phyloP scores from a whole-genome alignment of 192 early-diverging fungal genomes.

The Coemansia sp. region DNA sequence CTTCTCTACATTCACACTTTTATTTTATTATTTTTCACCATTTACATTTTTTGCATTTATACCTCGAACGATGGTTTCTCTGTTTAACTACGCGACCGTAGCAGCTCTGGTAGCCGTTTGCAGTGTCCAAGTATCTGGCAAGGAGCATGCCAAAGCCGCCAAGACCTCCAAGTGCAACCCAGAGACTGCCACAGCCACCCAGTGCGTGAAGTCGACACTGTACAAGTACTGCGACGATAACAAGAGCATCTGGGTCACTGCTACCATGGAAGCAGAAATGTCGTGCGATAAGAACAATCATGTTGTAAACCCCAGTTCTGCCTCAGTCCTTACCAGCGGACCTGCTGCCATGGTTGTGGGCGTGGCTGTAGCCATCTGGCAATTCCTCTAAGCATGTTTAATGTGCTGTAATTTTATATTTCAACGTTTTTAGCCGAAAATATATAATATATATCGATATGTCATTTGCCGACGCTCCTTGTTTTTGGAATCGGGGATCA shows the following conservation, averaged over 20 bases:
- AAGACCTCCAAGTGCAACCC: background rate
- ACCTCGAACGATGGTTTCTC: background rate
- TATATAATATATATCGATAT: too few relatives aligned
- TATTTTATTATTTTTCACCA: background rate
- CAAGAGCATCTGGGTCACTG: background rate
- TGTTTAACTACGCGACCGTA: background rate
- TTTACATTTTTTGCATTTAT: background rate
- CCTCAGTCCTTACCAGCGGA: background rate
- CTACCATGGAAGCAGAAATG: background rate
- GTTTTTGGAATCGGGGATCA: too few relatives aligned
- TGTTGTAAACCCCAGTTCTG: background rate
- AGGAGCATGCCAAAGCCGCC: background rate
- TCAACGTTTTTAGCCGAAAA: background rate
- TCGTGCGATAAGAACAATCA: background rate
- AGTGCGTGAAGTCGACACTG: background rate
- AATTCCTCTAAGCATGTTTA: background rate
- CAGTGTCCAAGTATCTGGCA: background rate
- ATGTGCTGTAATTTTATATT: background rate
- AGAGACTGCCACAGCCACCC: background rate
- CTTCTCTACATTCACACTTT: background rate
- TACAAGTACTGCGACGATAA: conserved; percentile 1
- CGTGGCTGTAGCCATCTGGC: background rate
- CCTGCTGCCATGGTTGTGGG: background rate
- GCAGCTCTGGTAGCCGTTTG: background rate
- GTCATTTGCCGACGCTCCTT: too few relatives aligned